Evolutionary conservation across 768 basidiomycete genomes (phyloP).

Genomic region (Lentinus tigrinus): DNA sequence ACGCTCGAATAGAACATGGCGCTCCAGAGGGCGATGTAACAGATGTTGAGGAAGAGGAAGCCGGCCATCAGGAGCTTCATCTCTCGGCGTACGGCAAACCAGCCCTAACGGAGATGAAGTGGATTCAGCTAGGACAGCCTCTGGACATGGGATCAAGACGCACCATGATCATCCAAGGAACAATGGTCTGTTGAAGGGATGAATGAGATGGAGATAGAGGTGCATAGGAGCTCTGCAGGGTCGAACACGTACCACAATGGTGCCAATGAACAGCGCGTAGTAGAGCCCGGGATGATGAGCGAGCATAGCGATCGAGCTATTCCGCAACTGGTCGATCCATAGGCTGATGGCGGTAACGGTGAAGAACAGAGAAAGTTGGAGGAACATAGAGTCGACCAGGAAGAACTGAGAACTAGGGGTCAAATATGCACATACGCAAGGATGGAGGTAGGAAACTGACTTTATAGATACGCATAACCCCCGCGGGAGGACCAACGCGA

Average conservation of each 20-base stretch:
- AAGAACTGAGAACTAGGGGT: slow-evolving; percentile 40
- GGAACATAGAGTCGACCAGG: slow-evolving; percentile 50
- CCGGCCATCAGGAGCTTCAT: slow-evolving; percentile 37
- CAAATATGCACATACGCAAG: not conserved
- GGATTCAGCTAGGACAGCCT: not conserved
- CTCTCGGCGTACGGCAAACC: slow-evolving; percentile 52
- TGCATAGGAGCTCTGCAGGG: not conserved
- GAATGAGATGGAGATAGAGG: not conserved
- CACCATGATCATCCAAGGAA: slow-evolving; percentile 56
- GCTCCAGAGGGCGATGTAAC: slow-evolving; percentile 30
- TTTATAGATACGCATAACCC: slow-evolving; percentile 50
- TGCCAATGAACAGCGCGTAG: slow-evolving; percentile 43
- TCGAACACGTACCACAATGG: slow-evolving; percentile 39
- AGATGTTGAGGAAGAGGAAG: slow-evolving; percentile 43
- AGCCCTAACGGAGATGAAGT: slow-evolving; percentile 38
- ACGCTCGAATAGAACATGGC: slow-evolving; percentile 29
- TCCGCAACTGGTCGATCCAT: slow-evolving; percentile 55
- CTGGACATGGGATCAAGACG: slow-evolving; percentile 3
- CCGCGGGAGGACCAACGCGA: slow-evolving; percentile 50
- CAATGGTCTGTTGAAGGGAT: slow-evolving; percentile 35
- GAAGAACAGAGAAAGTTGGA: slow-evolving; percentile 55
- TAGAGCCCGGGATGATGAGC: slow-evolving; percentile 43
- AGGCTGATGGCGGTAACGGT: slow-evolving; percentile 49
- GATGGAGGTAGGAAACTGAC: slow-evolving; percentile 26
- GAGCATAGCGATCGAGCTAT: slow-evolving; percentile 43